Evolutionary conservation across 345 rosid genomes (phyloP), one percentile per base, ranked within the genome.

Genomic region (Capsella bursapastoris): DNA sequence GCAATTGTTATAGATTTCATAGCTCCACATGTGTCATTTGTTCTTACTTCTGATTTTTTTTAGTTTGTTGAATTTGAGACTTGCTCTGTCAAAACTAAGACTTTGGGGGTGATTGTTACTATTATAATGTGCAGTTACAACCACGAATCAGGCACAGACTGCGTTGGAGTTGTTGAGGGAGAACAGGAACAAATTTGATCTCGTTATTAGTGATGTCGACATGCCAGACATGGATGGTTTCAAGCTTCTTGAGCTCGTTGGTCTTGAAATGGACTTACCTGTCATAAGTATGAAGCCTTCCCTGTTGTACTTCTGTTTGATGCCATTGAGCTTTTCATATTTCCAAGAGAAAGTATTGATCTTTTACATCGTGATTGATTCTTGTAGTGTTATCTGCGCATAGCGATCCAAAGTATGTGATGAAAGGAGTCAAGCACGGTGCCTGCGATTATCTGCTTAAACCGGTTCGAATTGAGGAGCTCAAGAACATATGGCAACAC

Each of bases 401-500:
- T 63, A 83, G 93, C 13, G 97, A 92, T 70, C 82, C 84, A 44
- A 86, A 88, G 82, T 84, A 87, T 68, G 98, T 92, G 32, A 88
- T 88, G 89, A 90, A 89, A 81, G 99, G 98, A 64, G 79, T 95
- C 60, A 84, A 82, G 34, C 99, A 95, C 72, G 98, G 99, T 41
- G 99, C 98, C 31, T 92, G 93, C 34, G 98, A 92, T 72, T 95
- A 95, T 74, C 77, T 95, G 64, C 81, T 92, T 56, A 95, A 95
- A 77, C 99, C 99, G 11, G 90, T 90, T 62, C 81, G 98, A 52
- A 71, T 88, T 14, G 97, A 95, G 87, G 96, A 88, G 83, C 84
- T 92, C 55, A 86, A 88, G 81, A 95, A 92, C 84, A 92, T 95
- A 82, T 95, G 97, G 97, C 99, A 95, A 73, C 99, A 95, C 69